Conservation (phyloP, 805 yeast genomes). For the Lipomyces yamadae region DNA sequence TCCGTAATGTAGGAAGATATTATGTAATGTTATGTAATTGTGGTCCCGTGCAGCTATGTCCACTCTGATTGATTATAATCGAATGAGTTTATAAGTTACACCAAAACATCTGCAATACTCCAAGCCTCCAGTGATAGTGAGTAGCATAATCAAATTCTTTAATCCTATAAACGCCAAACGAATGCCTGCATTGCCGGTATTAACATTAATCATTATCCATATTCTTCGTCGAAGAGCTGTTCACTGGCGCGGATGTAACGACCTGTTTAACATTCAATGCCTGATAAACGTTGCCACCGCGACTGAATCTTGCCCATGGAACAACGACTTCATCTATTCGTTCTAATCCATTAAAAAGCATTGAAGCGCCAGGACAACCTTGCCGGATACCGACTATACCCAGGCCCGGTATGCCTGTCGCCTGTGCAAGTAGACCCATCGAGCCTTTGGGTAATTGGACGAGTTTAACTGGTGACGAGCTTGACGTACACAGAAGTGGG, state of each 20-base stretch:
- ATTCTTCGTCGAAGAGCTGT: not conserved
- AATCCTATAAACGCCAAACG: not conserved
- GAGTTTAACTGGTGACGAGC: slow-evolving; percentile 25
- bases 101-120: not conserved
- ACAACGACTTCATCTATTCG: slow-evolving; percentile 13
- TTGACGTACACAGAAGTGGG: slow-evolving; percentile 33
- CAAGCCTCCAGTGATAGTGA: not conserved
- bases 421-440: slow-evolving; percentile 12
- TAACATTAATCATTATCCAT: not conserved
- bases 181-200: slow-evolving; percentile 1
- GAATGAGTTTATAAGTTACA: not conserved
- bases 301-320: slow-evolving; percentile 21
- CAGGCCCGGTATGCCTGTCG: slow-evolving; percentile 23
- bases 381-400: slow-evolving; percentile 29
- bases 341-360: slow-evolving; percentile 18
- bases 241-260: slow-evolving; percentile 20
- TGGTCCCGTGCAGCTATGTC: not conserved
- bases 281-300: slow-evolving; percentile 1
- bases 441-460: slow-evolving; percentile 31
- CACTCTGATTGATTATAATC: not conserved
- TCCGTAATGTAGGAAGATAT: not conserved
- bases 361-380: slow-evolving; percentile 10
- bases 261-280: slow-evolving; percentile 25
- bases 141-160: not conserved
- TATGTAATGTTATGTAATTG: not conserved